Base-by-base conservation (phyloP, 2,329 filamentous ascomycete species). In the Ceratocystis cacaofunesta region DNA sequence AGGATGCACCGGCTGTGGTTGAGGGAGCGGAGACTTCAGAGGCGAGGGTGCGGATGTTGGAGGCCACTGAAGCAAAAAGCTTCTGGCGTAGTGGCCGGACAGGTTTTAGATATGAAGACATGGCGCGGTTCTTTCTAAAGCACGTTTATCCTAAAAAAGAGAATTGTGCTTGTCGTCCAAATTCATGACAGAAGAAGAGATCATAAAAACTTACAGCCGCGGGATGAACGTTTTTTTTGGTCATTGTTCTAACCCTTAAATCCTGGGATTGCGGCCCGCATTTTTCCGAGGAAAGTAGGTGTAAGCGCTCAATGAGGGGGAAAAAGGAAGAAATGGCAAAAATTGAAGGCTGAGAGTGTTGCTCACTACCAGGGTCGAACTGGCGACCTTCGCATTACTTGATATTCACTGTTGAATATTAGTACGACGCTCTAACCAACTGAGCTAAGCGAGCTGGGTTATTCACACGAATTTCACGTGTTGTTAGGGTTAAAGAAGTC, bases 41-140 rank as follows among this genome's bases (percentile, higher is more conserved):
- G 72, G 79, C 79, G 70, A 80, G 78, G 57, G 73, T 70, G 68
- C 78, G 75, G 68, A 72, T 64, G 61, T 70, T 65, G 8, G 70
- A 70, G 52, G 74, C 68, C 36, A 75, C 69, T 65, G 72, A 70
- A 67, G 71, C 70, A 41, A 80, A 70, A 41, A 74, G 76, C 68
- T 74, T 74, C 65, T 77, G 75, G 19, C 80, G 71, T 63, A 78
- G 78, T 63, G 72, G 73, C 48, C 76, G 76, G 36, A 75, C 74
- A 68, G 76, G 74, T 66, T 75, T 76, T 43, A 81, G 72, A 2
- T 75, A 74, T 28, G 77, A 73, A 50, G 74, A 74, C 62, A 79
- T 70, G 28, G 17, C 30, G 52, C 17, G 28, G 32, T 58, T 4
- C n/a, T 30, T 32, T n/a, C 22, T 0, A 17, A 15, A 19, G 8